phyloP scores from a whole-genome alignment of 768 basidiomycete species.

The Termitomyces sp. region DNA sequence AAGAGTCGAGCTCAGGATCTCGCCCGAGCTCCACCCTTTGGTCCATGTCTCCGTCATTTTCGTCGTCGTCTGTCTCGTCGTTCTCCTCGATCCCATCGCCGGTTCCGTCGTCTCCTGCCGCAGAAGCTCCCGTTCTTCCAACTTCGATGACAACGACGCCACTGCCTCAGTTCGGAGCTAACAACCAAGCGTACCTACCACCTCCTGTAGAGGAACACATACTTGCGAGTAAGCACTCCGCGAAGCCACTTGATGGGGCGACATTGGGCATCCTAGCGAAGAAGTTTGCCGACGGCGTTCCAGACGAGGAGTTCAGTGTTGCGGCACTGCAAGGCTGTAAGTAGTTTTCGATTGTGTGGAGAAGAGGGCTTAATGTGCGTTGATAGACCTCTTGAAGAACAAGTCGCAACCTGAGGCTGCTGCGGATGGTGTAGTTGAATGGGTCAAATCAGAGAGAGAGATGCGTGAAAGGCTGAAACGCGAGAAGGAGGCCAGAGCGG shows the following conservation, averaged over 20 bases:
- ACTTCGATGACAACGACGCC: slow-evolving; percentile 17
- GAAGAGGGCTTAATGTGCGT: not conserved
- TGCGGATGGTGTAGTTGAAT: slow-evolving; percentile 56
- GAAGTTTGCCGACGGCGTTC: slow-evolving; percentile 74
- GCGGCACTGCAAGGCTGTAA: slow-evolving; percentile 88
- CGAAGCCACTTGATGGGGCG: slow-evolving; percentile 58
- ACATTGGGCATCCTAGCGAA: slow-evolving; percentile 68
- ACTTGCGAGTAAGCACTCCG: slow-evolving; percentile 50
- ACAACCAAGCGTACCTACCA: slow-evolving; percentile 56
- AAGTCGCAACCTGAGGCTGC: slow-evolving; percentile 79
- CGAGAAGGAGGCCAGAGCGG: slow-evolving; percentile 69
- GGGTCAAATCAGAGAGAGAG: slow-evolving; percentile 73
- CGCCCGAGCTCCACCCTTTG: slow-evolving; percentile 16
- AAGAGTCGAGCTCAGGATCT: slow-evolving; percentile 1
- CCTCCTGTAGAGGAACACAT: slow-evolving; percentile 61
- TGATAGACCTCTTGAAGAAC: slow-evolving; percentile 70
- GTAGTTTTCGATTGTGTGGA: slow-evolving; percentile 27
- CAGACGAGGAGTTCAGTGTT: slow-evolving; percentile 83
- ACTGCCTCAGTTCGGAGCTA: slow-evolving; percentile 42
- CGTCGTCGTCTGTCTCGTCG: slow-evolving; percentile 16
- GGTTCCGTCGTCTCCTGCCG: slow-evolving; percentile 28
- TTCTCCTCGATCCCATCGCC: slow-evolving; percentile 39
- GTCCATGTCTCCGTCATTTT: slow-evolving; percentile 22
- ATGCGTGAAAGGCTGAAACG: slow-evolving; percentile 67
- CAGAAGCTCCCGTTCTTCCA: slow-evolving; percentile 13